Conservation (phyloP, 1,284 basidiomycete species). For the Mycena citricolor region DNA sequence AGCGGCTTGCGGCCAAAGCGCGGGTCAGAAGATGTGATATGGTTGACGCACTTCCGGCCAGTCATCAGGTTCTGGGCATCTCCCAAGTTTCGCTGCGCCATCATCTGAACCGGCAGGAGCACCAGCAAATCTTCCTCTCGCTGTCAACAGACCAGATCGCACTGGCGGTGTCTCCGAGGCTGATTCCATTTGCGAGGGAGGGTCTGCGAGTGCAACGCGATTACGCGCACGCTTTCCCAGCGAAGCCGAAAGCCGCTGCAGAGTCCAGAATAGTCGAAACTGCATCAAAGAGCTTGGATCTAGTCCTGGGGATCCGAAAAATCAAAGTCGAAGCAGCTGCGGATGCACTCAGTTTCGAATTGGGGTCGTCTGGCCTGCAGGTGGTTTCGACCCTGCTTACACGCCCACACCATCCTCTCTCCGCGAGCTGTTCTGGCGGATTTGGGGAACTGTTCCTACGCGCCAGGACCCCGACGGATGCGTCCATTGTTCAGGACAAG, state of each 20-base stretch:
- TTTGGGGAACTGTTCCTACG: constrained; percentile 54
- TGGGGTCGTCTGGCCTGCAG: constrained; percentile 43
- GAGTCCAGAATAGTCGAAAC: constrained; percentile 13
- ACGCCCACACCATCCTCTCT: constrained; percentile 27
- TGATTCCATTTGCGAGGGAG: constrained; percentile 63
- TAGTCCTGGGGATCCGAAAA: constrained; percentile 30
- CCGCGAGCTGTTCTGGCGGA: constrained; percentile 47
- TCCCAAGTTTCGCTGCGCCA: constrained; percentile 46
- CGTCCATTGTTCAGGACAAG: constrained; percentile 40
- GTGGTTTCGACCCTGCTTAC: constrained; percentile 38
- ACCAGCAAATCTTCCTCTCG: constrained; percentile 40
- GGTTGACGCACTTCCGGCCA: constrained; percentile 31
- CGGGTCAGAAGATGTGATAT: constrained; percentile 34
- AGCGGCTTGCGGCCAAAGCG: constrained; percentile 28
- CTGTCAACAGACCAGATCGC: constrained; percentile 45
- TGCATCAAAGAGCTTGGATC: constrained; percentile 10
- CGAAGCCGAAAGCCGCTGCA: constrained; percentile 5
- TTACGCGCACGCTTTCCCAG: constrained; percentile 19
- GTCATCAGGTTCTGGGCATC: constrained; percentile 29
- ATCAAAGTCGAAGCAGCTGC: constrained; percentile 54
- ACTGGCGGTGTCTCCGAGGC: constrained; percentile 55
- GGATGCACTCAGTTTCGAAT: constrained; percentile 44
- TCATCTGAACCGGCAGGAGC: constrained; percentile 29
- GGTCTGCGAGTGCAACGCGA: constrained; percentile 50
- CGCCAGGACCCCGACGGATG: constrained; percentile 50